Evolutionary conservation across 306 rosid genomes (phyloP).

Genomic region (Vicia faba): DNA sequence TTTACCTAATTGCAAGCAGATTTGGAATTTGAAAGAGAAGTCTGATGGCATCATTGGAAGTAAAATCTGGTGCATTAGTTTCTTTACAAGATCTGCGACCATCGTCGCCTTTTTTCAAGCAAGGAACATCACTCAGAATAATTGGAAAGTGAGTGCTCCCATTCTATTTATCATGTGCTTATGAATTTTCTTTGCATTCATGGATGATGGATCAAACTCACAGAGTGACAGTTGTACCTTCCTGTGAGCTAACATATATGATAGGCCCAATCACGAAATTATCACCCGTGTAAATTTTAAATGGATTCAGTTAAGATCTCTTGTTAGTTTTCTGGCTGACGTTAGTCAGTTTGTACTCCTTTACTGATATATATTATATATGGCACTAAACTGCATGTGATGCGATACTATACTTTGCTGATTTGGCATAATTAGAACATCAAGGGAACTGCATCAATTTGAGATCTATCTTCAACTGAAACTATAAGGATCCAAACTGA

Average conservation of each 20-base stretch:
- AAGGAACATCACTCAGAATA: constrained; percentile 77
- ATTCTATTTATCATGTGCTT: constrained; percentile 1
- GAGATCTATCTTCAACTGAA: constrained; percentile 29
- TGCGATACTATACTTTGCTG: not conserved
- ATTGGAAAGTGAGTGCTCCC: constrained; percentile 62
- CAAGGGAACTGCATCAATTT: constrained; percentile 9
- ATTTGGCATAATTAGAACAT: constrained; percentile 10
- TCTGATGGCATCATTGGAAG: constrained; percentile 38
- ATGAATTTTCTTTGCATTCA: constrained; percentile 4
- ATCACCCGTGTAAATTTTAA: constrained; percentile 8
- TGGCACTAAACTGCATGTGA: not conserved
- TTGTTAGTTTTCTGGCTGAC: constrained; percentile 5
- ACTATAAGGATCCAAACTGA: not conserved
- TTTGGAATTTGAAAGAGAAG: constrained; percentile 15
- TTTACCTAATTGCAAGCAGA: constrained; percentile 26
- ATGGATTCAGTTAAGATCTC: constrained; percentile 9
- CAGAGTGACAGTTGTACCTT: constrained; percentile 15
- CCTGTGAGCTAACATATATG: not conserved
- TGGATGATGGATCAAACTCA: constrained; percentile 11
- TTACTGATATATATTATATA: not conserved
- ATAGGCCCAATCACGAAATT: constrained; percentile 5
- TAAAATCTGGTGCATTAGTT: constrained; percentile 68
- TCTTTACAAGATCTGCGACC: constrained; percentile 51
- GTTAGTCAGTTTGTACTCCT: not conserved
- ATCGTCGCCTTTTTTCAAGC: constrained; percentile 71